A percentile compares a stretch with the other conserved stretches of the same genome.
Evolutionary conservation across 2,329 filamentous ascomycete genomes (phyloP).

Genomic region (Epichloe coenophiala): DNA sequence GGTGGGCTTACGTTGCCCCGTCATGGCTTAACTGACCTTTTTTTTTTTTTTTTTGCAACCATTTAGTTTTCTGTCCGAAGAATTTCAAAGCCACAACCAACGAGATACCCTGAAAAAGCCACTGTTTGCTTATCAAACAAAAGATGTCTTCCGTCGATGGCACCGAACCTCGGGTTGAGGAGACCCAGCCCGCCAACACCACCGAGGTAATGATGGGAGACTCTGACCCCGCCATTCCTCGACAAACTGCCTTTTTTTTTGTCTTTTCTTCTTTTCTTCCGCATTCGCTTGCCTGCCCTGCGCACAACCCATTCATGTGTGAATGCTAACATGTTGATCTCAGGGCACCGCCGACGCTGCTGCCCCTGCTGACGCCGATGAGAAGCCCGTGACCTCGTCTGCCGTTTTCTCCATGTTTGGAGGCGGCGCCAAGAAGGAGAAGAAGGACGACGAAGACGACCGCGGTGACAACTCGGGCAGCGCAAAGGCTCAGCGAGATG

Average conservation of each 20-base stretch:
- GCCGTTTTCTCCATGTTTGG: constrained; percentile 98
- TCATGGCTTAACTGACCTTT: not conserved
- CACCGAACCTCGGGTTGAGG: constrained; percentile 41
- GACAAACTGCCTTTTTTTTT: not conserved
- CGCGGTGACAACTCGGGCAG: constrained; percentile 80
- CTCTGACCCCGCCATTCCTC: not conserved
- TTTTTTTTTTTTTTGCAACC: not conserved
- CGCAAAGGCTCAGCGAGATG: constrained; percentile 63
- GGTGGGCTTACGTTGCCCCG: not conserved
- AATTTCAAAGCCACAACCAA: not conserved
- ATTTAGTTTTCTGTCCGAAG: not conserved
- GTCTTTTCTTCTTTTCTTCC: not conserved
- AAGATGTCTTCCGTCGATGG: constrained; percentile 37
- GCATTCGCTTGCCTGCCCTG: not conserved
- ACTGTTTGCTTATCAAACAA: constrained; percentile 8
- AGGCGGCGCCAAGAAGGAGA: constrained; percentile 92
- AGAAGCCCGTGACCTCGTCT: constrained; percentile 36
- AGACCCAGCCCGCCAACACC: constrained; percentile 19
- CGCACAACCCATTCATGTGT: not conserved
- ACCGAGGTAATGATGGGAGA: constrained; percentile 13
- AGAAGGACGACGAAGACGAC: constrained; percentile 66
- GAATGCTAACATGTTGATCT: not conserved
- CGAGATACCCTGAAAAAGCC: not conserved
- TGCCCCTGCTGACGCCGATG: constrained; percentile 9
- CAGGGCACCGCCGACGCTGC: constrained; percentile 1